Base-by-base conservation (phyloP, 2,329 filamentous ascomycete genomes). In the Fusarium sp. region DNA sequence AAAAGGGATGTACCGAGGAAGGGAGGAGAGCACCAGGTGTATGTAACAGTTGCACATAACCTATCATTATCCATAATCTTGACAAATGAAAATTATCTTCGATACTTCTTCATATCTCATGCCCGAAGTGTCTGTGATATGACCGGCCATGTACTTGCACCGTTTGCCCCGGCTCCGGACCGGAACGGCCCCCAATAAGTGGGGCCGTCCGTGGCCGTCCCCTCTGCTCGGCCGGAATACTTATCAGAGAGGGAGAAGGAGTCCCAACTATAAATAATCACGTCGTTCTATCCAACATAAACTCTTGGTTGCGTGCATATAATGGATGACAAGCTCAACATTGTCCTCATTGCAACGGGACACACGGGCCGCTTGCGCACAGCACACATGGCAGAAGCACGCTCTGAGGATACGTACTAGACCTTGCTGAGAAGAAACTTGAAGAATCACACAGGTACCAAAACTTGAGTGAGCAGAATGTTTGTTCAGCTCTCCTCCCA, bases 341-440 rank as follows among this genome's bases (percentile, higher is more conserved):
- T 85, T 19, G 79, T 85, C 25, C 74, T 85, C 26, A 81, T 84
- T 48, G 83, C 83, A n/a, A 82, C 82, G 38, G 93, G 93, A 24
- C 96, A 94, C 77, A 96, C 93, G 0, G 92, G 93, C 15, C 88
- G 86, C 64, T 82, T 91, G 60, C 87, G 87, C 3, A 88, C 88
- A 36, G 86, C 93, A 74, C 86, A 93, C 75, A 89, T 96, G 72
- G 83, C 86, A 44, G 82, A 83, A 19, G 78, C 84, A 61, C 81
- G 92, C 1, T 90, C 92, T 0, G 90, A 88, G 19, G 84, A 91
- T 72, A 75, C 95, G 54, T 91, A 85, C 78, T 96, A 92, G 92
- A 92, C 90, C 9, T 80, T 96, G 19, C 19, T 28, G 26, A 80
- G 31, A 78, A 79, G 48, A 96, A 96, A 74, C 83, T 97, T 3